These are phyloP conservation scores for Paecilomyces niveus DNA, from an alignment of 2,329 filamentous ascomycete genomes.

Conservation along the genomic window DNA sequence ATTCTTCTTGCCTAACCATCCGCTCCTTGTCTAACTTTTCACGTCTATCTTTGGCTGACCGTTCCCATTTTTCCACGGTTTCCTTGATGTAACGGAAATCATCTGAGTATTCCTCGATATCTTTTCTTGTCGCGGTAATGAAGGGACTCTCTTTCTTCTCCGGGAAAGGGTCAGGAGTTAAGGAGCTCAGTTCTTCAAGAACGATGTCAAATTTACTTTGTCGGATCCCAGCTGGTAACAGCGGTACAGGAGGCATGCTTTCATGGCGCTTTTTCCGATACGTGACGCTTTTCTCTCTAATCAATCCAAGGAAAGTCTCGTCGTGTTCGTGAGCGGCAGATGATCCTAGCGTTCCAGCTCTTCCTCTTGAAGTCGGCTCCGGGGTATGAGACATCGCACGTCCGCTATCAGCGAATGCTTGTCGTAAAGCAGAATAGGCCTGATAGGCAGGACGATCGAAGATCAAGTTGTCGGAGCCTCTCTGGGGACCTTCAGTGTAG, in stretches of 20 bases:
- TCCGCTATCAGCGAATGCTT: slow-evolving; percentile 38
- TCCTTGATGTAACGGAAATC: slow-evolving; percentile 39
- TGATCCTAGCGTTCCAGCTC: slow-evolving; percentile 11
- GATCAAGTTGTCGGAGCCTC: slow-evolving; percentile 30
- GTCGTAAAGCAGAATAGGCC: slow-evolving; percentile 41
- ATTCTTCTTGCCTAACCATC: slow-evolving; percentile 44
- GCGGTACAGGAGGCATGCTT: slow-evolving; percentile 17
- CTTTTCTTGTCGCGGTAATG: slow-evolving; percentile 24
- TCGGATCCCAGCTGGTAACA: slow-evolving; percentile 25
- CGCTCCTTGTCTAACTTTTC: slow-evolving; percentile 43
- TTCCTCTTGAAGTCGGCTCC: slow-evolving; percentile 9
- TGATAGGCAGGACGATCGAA: slow-evolving; percentile 38
- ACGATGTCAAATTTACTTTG: slow-evolving; percentile 18
- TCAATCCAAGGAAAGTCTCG: slow-evolving; percentile 42
- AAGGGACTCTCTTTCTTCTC: slow-evolving; percentile 26
- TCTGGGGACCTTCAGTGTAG: slow-evolving; percentile 36
- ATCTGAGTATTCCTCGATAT: slow-evolving; percentile 29
- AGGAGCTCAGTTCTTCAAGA: slow-evolving; percentile 27
- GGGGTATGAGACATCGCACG: slow-evolving; percentile 34
- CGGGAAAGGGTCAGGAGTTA: slow-evolving; percentile 26
- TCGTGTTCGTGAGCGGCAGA: slow-evolving; percentile 24
- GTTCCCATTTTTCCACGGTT: slow-evolving; percentile 40
- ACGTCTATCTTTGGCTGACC: slow-evolving; percentile 35
- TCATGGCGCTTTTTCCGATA: slow-evolving; percentile 24
- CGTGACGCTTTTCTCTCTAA: slow-evolving; percentile 39